Evolutionary conservation across 2,329 filamentous ascomycete species (phyloP).

Genomic region (Epichloe sp.): DNA sequence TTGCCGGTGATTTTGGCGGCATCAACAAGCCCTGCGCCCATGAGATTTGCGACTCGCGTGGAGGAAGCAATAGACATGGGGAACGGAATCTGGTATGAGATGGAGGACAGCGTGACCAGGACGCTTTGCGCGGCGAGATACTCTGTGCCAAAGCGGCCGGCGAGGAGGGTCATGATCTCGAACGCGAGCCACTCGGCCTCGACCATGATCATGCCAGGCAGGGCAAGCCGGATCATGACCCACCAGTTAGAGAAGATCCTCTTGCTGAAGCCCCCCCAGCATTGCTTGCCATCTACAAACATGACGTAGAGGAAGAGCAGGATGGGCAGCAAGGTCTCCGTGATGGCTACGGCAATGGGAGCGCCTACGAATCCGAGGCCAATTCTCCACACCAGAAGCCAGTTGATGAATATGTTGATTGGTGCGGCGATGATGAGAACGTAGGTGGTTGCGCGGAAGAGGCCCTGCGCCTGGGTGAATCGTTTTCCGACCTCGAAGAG

Average conservation of each 20-base stretch:
- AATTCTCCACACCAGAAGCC: conserved; percentile 62
- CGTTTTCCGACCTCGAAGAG: conserved; percentile 68
- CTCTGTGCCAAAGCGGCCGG: conserved; percentile 65
- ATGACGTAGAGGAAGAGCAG: conserved; percentile 67
- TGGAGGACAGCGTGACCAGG: conserved; percentile 60
- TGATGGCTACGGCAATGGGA: conserved; percentile 67
- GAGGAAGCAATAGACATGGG: conserved; percentile 78
- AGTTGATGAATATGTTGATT: conserved; percentile 65
- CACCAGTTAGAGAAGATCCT: conserved; percentile 65
- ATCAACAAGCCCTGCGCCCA: conserved; percentile 70
- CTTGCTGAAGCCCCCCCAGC: conserved; percentile 76
- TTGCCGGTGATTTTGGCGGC: conserved; percentile 71
- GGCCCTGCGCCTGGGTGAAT: conserved; percentile 70
- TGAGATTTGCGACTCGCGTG: conserved; percentile 82
- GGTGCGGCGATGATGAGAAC: conserved; percentile 65
- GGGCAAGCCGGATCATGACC: conserved; percentile 68
- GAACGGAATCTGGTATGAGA: conserved; percentile 88
- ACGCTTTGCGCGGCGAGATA: conserved; percentile 82
- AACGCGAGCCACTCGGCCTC: conserved; percentile 90
- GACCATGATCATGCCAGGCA: conserved; percentile 88
- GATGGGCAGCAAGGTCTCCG: conserved; percentile 63
- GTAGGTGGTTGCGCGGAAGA: conserved; percentile 67
- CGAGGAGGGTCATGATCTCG: conserved; percentile 75
- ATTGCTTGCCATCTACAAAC: conserved; percentile 60
- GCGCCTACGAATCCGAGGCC: conserved; percentile 64